phyloP scores from a whole-genome alignment of 768 basidiomycete genomes.

The Mycena floridula region DNA sequence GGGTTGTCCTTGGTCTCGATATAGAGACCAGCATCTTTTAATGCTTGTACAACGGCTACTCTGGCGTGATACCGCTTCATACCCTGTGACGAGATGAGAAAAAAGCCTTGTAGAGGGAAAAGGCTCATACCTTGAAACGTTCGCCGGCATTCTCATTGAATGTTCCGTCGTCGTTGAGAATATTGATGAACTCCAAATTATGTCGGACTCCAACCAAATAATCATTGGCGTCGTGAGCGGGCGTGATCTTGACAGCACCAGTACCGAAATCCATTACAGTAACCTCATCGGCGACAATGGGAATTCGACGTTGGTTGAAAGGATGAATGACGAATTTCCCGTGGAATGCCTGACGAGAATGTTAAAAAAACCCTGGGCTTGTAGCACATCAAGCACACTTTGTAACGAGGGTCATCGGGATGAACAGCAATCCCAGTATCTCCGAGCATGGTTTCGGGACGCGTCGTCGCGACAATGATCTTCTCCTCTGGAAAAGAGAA shows the following conservation, averaged over 20 bases:
- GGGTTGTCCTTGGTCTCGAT: slow-evolving; percentile 93
- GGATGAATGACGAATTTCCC: slow-evolving; percentile 91
- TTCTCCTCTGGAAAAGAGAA: slow-evolving; percentile 56
- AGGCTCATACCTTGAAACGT: slow-evolving; percentile 74
- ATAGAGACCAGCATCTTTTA: slow-evolving; percentile 81
- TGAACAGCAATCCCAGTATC: slow-evolving; percentile 97
- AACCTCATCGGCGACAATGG: slow-evolving; percentile 82
- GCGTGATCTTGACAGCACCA: slow-evolving; percentile 98
- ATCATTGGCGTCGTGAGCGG: slow-evolving; percentile 96
- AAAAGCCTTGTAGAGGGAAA: too few species aligned
- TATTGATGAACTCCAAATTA: slow-evolving; percentile 86
- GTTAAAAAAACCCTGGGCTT: neutral
- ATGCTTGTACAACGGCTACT: slow-evolving; percentile 70
- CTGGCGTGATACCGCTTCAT: slow-evolving; percentile 97
- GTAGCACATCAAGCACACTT: slow-evolving; percentile 27
- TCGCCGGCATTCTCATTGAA: slow-evolving; percentile 85
- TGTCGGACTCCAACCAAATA: slow-evolving; percentile 91
- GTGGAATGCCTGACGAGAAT: slow-evolving; percentile 64
- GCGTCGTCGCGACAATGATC: slow-evolving; percentile 92
- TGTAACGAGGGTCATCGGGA: slow-evolving; percentile 88
- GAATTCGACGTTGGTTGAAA: slow-evolving; percentile 79
- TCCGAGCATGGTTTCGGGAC: slow-evolving; percentile 98
- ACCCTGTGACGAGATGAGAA: too few species aligned
- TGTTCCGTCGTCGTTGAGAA: slow-evolving; percentile 95
- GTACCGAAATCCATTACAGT: slow-evolving; percentile 96